These are phyloP conservation scores for Tetrapisispora nanseiensis DNA, from an alignment of 805 yeast species.

Conservation along the genomic window DNA sequence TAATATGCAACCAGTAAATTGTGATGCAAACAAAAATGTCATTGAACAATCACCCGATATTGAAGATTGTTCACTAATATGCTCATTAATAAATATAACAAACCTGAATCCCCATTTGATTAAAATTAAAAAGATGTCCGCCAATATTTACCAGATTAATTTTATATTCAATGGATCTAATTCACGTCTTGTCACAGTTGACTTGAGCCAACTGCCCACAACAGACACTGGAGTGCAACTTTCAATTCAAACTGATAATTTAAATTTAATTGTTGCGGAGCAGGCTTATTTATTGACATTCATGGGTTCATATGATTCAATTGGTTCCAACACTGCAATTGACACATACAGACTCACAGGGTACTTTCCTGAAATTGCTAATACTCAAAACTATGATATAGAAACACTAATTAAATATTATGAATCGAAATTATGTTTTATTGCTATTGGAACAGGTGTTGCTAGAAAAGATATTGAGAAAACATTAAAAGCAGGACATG, in stretches of 20 bases:
- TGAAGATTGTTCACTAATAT: constrained; percentile 70
- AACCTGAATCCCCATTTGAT: constrained; percentile 15
- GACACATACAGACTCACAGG: constrained; percentile 61
- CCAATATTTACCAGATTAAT: constrained; percentile 12
- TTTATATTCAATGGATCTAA: constrained; percentile 23
- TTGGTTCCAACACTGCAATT: constrained; percentile 67
- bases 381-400: constrained; percentile 28
- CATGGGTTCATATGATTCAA: constrained; percentile 48
- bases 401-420: constrained; percentile 16
- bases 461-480: constrained; percentile 20
- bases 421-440: constrained; percentile 26
- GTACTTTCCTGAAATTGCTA: constrained; percentile 58
- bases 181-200: constrained; percentile 18
- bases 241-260: constrained; percentile 9
- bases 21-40: no score
- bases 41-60: constrained; percentile 20
- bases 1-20: not conserved
- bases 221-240: constrained; percentile 11
- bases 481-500: constrained; percentile 52
- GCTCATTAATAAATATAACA: constrained; percentile 48
- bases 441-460: constrained; percentile 64
- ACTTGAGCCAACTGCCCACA: constrained; percentile 15
- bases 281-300: constrained; percentile 58
- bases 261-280: constrained; percentile 41
- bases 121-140: constrained; percentile 7